Base-by-base conservation (phyloP, 169 alveolate genomes). In the Eimeria maxima region DNA sequence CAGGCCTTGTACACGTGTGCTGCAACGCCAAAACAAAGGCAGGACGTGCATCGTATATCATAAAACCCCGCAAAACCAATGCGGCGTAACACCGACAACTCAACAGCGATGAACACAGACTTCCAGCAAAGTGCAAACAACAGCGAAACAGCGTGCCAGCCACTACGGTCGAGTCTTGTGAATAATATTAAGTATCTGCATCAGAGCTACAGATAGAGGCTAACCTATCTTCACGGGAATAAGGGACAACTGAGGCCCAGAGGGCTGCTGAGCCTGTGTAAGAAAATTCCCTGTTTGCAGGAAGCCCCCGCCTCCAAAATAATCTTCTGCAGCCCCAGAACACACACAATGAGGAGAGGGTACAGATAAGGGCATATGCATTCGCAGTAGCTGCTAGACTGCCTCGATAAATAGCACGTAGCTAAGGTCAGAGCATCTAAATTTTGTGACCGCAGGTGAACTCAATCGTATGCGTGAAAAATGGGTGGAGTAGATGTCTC, bases 1-100 rank as follows among this genome's bases (percentile, higher is more conserved):
- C 89, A 80, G 60, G 89, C 89, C 44, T 47, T 80, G 89, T 45
- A 80, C 45, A 80, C 89, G 47, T 80, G 89, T 24, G 89, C 89
- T 80, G 89, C 89, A 80, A 38, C 67, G 24, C 47, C 50, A 22
- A 6, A 38, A 27, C 53, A n/a, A 33, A 44, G 14, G n/a, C 74
- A 65, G 74, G 16, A 65, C n/a, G 74, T 16, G 10, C 74, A 65
- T n/a, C 33, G 7, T 33, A 13, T 14, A 20, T 13, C 8, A 24
- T n/a, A 24, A 7, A 65, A 20, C 20, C 74, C 22, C 22, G n/a
- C 74, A 65, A 65, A 65, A 13, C 38, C 33, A 38, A 20, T n/a
- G 74, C 11, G 74, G 74, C 74, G n/a, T 65, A 65, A 65, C 74
- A n/a, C 74, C 44, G 22, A 38, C 42, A 65, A 65, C 38, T n/a